Evolutionary conservation across 176 grass and related monocot genomes (phyloP), one percentile per base, ranked within the genome.

Genomic region (Pharus latifolius): DNA sequence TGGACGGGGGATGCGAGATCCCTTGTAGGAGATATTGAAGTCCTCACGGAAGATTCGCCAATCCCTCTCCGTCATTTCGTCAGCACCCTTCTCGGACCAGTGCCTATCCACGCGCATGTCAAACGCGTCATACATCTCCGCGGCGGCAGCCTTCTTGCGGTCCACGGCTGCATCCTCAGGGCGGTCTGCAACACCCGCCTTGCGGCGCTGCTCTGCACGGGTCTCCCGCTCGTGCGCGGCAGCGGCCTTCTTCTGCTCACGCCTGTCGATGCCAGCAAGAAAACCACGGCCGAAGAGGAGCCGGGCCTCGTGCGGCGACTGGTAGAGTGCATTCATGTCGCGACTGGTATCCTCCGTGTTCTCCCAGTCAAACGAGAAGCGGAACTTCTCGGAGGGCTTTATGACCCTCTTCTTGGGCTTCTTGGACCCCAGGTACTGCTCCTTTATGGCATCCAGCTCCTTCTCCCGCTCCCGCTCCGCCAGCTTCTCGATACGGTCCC

Each of bases 21-120:
- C 94, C 78, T 98, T 98, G 58, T 90, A 98, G 19, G 94, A 90
- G 49, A 98, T 98, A 58, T 98, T 98, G 71, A 81, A 93, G 50
- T 98, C 94, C 75, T 98, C 94, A 12, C 94, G 87, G 61, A 98
- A 98, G 41, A 98, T 98, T 10, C 94, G 89, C 89, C 94, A 98
- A 42, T 98, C 94, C 3, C 94, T 43, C 74, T 98, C 94, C 0
- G 89, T 81, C 94, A 98, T 98, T 67, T 98, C 89, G 75, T 91
- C 94, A 3, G 93, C 63, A 0, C 52, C 66, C 89, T 98, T 98
- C 38, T 98, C 87, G 0, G 89, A 80, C 94, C 94, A 98, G 74
- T 98, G 94, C 58, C 86, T 85, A 43, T 98, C 94, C 2, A 98
- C 86, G 0, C 89, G 83, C 94, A 98, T 98, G 59, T 98, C 94